phyloP scores from a whole-genome alignment of 225 moss, liverwort and hornwort species.

The Marchantia polymorpha region DNA sequence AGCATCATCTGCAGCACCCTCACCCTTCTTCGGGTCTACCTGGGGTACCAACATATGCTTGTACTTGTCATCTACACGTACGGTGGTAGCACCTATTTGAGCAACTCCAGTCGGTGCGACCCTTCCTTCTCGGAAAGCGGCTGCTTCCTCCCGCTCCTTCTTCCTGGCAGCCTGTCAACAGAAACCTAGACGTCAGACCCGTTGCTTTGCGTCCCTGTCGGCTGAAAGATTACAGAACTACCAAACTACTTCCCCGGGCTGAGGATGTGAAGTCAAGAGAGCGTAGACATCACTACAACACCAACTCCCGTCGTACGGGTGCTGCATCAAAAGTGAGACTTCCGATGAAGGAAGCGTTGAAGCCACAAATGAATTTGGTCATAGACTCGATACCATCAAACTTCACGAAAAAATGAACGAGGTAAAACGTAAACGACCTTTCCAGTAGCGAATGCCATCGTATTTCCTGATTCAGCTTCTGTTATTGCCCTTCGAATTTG shows the following conservation, averaged over 20 bases:
- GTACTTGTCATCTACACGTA: constrained; percentile 94
- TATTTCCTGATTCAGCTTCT: constrained; percentile 96
- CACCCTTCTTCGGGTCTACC: constrained; percentile 68
- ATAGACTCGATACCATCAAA: not conserved
- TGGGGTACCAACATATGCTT: constrained; percentile 87
- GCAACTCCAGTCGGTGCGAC: constrained; percentile 65
- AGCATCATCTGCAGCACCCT: constrained; percentile 95
- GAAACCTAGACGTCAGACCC: not conserved
- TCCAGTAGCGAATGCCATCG: constrained; percentile 92
- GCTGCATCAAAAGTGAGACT: too few relatives aligned
- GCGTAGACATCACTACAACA: too few relatives aligned
- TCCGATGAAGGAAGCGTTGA: too few relatives aligned
- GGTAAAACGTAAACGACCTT: constrained; percentile 37
- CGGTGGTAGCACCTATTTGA: constrained; percentile 76
- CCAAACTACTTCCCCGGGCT: too few relatives aligned
- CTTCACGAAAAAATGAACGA: not conserved
- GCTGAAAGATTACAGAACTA: too few relatives aligned
- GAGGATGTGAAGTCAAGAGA: too few relatives aligned
- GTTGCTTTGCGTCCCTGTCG: not conserved
- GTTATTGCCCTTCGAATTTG: constrained; percentile 98
- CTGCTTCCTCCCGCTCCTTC: constrained; percentile 95
- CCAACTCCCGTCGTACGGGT: too few relatives aligned
- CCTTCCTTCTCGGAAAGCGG: constrained; percentile 89
- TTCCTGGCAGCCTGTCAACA: constrained; percentile 66
- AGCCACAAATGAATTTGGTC: too few relatives aligned